These are phyloP conservation scores for Talaromyces trachyspermus DNA, from an alignment of 495 filamentous ascomycete genomes.

Conservation along the genomic window DNA sequence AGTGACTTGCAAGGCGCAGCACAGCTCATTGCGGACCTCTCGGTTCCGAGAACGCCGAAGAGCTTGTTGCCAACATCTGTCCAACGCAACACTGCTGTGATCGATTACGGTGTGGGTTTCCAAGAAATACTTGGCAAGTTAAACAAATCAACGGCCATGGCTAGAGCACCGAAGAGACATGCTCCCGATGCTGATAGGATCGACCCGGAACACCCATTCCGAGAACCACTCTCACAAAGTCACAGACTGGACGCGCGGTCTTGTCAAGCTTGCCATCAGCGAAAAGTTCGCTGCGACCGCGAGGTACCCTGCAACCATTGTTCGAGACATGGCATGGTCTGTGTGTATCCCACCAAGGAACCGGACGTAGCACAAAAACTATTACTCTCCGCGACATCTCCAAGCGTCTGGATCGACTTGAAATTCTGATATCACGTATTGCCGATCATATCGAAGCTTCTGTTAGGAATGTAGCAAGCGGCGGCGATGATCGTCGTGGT, in stretches of 20 bases:
- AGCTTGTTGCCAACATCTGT: neutral
- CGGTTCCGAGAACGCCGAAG: conserved; percentile 1
- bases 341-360: conserved; percentile 46
- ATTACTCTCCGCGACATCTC: conserved; percentile 41
- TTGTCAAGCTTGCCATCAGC: conserved; percentile 42
- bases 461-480: conserved; percentile 15
- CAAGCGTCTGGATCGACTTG: conserved; percentile 48
- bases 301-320: conserved; percentile 56
- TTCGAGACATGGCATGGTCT: conserved; percentile 47
- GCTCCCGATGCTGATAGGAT: too few relatives aligned
- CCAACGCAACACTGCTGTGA: neutral
- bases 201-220: too few relatives aligned
- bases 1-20: too few relatives aligned
- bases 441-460: neutral
- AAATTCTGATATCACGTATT: conserved; percentile 30
- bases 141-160: neutral
- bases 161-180: neutral
- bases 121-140: neutral
- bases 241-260: conserved; percentile 10
- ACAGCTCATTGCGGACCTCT: conserved; percentile 5
- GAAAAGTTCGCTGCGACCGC: conserved; percentile 58
- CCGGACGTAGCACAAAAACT: conserved; percentile 37
- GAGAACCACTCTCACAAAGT: too few relatives aligned
- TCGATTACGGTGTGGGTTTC: too few relatives aligned
- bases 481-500: conserved; percentile 28